phyloP scores from a whole-genome alignment of 305 asterid genomes.

The Fraxinus albicans region DNA sequence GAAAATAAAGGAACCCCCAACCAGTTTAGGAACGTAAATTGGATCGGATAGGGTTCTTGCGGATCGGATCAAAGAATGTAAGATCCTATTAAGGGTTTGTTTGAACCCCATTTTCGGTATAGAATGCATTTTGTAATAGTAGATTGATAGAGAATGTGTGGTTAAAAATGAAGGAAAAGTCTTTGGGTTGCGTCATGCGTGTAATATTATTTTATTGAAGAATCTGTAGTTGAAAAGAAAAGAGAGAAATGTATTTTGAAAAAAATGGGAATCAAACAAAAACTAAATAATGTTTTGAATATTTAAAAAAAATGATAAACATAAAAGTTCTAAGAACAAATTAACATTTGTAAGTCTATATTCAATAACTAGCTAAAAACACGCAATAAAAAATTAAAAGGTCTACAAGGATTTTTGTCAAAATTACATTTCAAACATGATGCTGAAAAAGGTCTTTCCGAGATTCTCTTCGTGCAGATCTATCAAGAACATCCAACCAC shows the following conservation, averaged over 20 bases:
- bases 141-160: too few species aligned
- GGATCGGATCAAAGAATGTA: neutral
- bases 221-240: too few species aligned
- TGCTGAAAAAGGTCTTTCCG: neutral
- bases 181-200: too few species aligned
- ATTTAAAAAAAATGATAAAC: neutral
- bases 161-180: too few species aligned
- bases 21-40: too few species aligned
- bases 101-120: too few species aligned
- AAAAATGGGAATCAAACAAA: too few species aligned
- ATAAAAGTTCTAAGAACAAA: neutral
- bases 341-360: neutral
- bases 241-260: too few species aligned
- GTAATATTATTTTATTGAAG: too few species aligned
- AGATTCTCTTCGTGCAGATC: neutral
- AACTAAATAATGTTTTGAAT: neutral
- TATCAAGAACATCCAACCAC: neutral
- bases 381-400: neutral
- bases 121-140: too few species aligned
- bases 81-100: neutral
- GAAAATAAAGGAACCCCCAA: neutral
- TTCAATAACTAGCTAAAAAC: neutral
- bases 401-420: neutral
- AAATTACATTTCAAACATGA: neutral
- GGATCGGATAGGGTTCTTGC: too few species aligned